A percentile compares a stretch with the other conserved stretches of the same genome.
phyloP scores from a whole-genome alignment of 2,329 filamentous ascomycete species.

The Xylaria sp. region DNA sequence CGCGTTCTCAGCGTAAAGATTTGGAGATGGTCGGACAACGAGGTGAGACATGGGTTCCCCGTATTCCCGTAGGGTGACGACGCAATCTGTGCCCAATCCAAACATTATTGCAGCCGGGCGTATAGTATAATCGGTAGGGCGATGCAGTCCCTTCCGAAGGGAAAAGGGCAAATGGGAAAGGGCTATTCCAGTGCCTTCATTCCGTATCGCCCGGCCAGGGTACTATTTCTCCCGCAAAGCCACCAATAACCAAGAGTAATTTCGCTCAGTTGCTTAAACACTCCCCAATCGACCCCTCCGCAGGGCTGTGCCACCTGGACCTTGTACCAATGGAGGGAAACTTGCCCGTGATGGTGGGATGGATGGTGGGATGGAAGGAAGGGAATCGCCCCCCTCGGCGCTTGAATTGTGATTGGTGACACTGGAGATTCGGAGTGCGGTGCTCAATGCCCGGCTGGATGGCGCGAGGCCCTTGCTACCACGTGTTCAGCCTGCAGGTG shows the following conservation, averaged over 20 bases:
- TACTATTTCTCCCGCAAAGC: background rate
- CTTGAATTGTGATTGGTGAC: conserved; percentile 9
- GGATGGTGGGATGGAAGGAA: no score
- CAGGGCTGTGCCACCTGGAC: background rate
- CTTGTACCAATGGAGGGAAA: background rate
- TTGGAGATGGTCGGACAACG: conserved; percentile 4
- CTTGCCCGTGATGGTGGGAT: conserved; percentile 12
- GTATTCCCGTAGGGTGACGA: background rate
- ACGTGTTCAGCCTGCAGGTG: conserved; percentile 36
- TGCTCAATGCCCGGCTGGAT: conserved; percentile 4
- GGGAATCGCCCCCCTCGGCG: background rate
- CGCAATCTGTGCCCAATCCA: conserved; percentile 1
- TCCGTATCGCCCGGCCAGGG: background rate
- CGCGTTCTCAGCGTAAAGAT: background rate
- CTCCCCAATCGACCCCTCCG: background rate
- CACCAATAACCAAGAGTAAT: background rate
- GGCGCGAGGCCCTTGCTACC: conserved; percentile 27
- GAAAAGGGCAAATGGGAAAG: background rate
- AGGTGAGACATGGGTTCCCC: conserved; percentile 2
- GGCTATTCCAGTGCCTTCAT: background rate
- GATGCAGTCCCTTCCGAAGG: background rate
- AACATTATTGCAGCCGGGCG: background rate
- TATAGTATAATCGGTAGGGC: background rate
- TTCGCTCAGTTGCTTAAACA: background rate
- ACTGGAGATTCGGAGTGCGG: conserved; percentile 6